These are phyloP conservation scores for Populus tremula DNA, from an alignment of 345 rosid species.

Conservation along the genomic window DNA sequence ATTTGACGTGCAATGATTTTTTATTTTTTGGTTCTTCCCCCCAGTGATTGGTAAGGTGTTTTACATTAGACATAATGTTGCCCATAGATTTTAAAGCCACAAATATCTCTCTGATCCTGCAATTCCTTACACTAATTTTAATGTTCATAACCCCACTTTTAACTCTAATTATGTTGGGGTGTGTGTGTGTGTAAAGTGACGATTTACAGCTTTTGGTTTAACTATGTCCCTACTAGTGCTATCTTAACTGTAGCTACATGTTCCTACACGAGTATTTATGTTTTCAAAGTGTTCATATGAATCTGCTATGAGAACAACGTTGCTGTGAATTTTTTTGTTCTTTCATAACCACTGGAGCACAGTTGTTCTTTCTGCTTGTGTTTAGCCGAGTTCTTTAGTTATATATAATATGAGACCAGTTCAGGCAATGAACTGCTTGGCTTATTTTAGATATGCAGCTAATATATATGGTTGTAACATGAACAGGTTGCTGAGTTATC, in stretches of 20 bases:
- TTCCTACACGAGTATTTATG: constrained; percentile 6
- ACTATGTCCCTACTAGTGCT: constrained; percentile 20
- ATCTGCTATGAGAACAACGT: not conserved
- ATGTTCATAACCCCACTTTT: not conserved
- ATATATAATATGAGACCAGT: not conserved
- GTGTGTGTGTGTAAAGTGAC: constrained; percentile 18
- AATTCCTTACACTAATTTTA: not conserved
- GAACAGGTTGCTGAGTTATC: constrained; percentile 91
- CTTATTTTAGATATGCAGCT: not conserved
- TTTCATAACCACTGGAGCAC: not conserved
- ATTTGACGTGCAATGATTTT: not conserved
- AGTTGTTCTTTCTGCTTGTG: not conserved
- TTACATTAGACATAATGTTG: not conserved
- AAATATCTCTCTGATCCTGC: not conserved
- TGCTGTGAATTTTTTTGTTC: not conserved
- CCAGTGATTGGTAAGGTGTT: not conserved
- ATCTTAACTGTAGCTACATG: constrained; percentile 16
- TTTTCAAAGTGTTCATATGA: not conserved
- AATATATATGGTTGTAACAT: constrained; percentile 5
- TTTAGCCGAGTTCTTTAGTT: not conserved
- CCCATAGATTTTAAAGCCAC: not conserved
- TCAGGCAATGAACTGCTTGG: not conserved
- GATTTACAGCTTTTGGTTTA: constrained; percentile 17
- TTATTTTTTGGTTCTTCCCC: not conserved
- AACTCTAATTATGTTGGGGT: constrained; percentile 14